Conservation (phyloP, 164 flowering plant genomes). For the Tinospora cordifolia region DNA sequence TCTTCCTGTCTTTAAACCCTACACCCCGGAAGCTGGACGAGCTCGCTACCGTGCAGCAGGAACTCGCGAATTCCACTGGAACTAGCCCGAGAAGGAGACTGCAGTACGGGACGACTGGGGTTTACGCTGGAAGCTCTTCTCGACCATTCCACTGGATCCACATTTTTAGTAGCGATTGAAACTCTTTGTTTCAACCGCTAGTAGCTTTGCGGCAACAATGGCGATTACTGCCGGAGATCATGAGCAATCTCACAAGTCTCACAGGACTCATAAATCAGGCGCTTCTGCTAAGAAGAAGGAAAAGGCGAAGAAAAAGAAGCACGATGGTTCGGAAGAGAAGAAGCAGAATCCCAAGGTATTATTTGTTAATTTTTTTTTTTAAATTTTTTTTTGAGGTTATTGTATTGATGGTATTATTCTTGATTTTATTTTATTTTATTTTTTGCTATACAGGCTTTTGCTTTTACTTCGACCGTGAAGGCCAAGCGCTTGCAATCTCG, state of each 20-base stretch:
- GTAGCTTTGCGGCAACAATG: conserved; percentile 13
- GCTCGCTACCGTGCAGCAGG: too few relatives aligned
- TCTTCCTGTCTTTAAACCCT: not conserved
- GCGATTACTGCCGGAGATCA: conserved; percentile 6
- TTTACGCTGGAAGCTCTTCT: too few relatives aligned
- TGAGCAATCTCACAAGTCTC: conserved; percentile 60
- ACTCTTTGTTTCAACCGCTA: not conserved
- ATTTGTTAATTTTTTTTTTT: not conserved
- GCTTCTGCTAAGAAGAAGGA: conserved; percentile 51
- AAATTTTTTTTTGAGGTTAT: not conserved
- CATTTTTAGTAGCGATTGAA: not conserved
- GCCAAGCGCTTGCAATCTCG: conserved; percentile 76
- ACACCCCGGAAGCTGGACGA: not conserved
- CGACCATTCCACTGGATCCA: not conserved
- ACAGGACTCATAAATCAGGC: conserved; percentile 59
- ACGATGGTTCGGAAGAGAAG: conserved; percentile 27
- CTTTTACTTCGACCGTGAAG: conserved; percentile 64
- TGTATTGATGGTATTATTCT: not conserved
- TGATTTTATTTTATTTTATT: too few relatives aligned
- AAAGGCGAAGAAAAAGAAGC: conserved; percentile 34
- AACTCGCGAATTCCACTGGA: too few relatives aligned
- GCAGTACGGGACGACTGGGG: too few relatives aligned
- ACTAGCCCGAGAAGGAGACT: too few relatives aligned
- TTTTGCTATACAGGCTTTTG: conserved; percentile 54
- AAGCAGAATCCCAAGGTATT: conserved; percentile 60